Evolutionary conservation across 148 eudicot species (phyloP).

Genomic region (Oxyria digyna): DNA sequence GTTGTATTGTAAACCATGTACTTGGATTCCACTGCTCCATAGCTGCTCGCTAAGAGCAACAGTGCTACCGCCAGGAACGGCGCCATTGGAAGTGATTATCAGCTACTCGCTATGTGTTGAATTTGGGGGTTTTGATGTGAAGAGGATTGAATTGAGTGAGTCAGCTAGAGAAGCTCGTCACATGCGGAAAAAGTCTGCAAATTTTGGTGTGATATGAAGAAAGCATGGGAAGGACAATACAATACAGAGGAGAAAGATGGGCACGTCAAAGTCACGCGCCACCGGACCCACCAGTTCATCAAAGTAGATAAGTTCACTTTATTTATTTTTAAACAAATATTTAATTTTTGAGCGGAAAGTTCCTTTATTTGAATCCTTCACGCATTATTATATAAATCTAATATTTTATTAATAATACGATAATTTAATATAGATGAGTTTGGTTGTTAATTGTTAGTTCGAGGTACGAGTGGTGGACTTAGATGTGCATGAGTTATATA

Average conservation of each 20-base stretch:
- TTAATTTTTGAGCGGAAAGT: too few relatives aligned
- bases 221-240: neutral
- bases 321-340: too few relatives aligned
- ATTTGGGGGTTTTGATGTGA: neutral
- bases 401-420: too few relatives aligned
- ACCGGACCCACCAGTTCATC: neutral
- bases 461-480: too few relatives aligned
- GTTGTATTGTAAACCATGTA: constrained; percentile 55
- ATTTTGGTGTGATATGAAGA: neutral
- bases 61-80: neutral
- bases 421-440: too few relatives aligned
- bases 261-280: neutral
- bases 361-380: too few relatives aligned
- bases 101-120: neutral
- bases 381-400: too few relatives aligned
- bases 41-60: constrained; percentile 9
- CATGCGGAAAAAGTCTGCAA: neutral
- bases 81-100: neutral
- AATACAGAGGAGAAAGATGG: neutral
- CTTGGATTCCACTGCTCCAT: constrained; percentile 30
- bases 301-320: too few relatives aligned
- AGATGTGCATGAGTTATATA: too few relatives aligned
- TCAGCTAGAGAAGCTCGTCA: neutral
- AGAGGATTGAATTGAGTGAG: neutral
- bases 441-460: too few relatives aligned